Base-by-base conservation (phyloP, 1,139 yeast genomes). In the Geotrichum histeridarum region DNA sequence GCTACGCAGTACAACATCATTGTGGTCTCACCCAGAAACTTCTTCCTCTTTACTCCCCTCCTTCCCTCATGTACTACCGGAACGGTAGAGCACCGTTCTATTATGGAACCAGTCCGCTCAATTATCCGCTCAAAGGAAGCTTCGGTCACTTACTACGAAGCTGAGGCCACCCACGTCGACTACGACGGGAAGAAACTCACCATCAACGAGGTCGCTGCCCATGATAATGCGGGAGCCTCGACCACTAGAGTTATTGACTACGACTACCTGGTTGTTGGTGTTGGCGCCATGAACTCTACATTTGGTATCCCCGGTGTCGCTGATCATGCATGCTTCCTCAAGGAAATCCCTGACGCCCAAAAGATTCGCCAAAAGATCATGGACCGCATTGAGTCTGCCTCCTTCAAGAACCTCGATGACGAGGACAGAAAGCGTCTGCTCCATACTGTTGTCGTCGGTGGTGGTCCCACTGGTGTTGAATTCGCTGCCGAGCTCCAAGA, bases 401-500 rank as follows among this genome's bases (percentile, higher is more conserved):
- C 86, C 61, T 79, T 85, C 66, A 79, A 85, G 69, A 86, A 91
- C 50, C 76, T 78, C 62, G 85, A 80, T 58, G 89, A 85, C 64
- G 83, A 83, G 33, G 93, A 86, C 70, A 81, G 96, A 72, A 82
- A 83, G 75, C 79, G 94, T 70, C 77, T 89, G 64, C 78, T 89
- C 64, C 84, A 84, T 60, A 83, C 90, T 63, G 89, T 89, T 58
- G 93, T 89, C 59, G 93, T 91, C 61, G 96, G 96, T 64, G 96
- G 96, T 70, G 96, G 96, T 60, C 96, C 97, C 67, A 89, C 96
- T 53, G 97, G 97, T 74, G 96, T 90, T 59, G 97, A 90, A 72
- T 86, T 87, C 66, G 96, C 96, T 61, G 97, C 95, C 66, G 97
- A 91, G 73, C 75, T 91, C 64, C 95, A 87, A 73, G 98, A 91